Base-by-base conservation (phyloP, 1,139 yeast genomes). In the Candida freyschussii region DNA sequence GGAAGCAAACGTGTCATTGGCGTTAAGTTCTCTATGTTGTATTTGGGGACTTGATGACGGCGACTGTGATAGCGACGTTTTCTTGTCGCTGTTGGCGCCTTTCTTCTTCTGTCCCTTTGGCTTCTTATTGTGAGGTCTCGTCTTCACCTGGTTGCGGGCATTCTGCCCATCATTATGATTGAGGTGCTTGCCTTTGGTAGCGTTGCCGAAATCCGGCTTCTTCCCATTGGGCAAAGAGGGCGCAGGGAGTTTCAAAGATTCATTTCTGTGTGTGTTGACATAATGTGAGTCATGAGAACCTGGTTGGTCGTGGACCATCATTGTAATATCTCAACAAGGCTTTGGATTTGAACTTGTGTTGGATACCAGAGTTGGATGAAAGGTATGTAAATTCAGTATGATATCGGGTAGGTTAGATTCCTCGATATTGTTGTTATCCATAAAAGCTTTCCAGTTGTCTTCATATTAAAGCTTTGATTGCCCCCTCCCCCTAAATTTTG, bases 221-320 rank as follows among this genome's bases (percentile, higher is more conserved):
- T 34, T 33, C 6, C 43, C 43, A 19, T 33, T 40, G 5, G 43
- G 43, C n/a, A 40, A 26, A 7, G 21, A 13, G 6, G 39, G 34
- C 20, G 30, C 31, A 8, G 40, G 39, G 6, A 30, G 17, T 8
- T 26, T 26, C 8, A 20, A 17, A n/a, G 24, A 13, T 6, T 30
- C 33, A 9, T 13, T 30, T 27, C 24, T 34, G 15, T 27, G 30
- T 28, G 31, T 37, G 28, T 33, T 58, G 39, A 66, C 71, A 23
- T 24, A 36, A 13, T 25, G 23, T 18, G 41, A 33, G 20, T 40
- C 41, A 11, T 9, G 28, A 6, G 37, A 28, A 17, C 29, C 33
- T 17, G 18, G 14, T 19, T 16, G 26, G 17, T 25, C 24, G 15
- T 30, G 12, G 12, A 21, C 15, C 28, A 20, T 17, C 11, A 7